Percentiles rank a stretch among this genome's conserved stretches.
Evolutionary conservation across 2,329 filamentous ascomycete species (phyloP).

Genomic region (Dothideomycetes sp.): DNA sequence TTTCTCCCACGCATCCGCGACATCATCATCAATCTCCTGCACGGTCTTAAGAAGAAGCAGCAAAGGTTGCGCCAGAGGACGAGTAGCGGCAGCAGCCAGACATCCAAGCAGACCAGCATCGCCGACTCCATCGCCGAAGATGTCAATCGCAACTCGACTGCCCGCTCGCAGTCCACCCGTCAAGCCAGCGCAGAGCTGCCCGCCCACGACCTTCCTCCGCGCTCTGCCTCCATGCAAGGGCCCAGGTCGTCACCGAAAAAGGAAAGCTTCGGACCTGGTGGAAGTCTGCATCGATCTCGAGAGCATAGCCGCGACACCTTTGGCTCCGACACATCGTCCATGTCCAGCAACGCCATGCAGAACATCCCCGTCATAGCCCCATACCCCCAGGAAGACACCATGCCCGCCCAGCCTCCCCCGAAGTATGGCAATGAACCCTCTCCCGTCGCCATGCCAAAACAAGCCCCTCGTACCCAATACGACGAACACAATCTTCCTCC

Average conservation of each 20-base stretch:
- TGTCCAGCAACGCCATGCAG: conserved; percentile 69
- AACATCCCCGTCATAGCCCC: conserved; percentile 66
- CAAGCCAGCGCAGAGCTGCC: conserved; percentile 33
- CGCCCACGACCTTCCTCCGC: conserved; percentile 36
- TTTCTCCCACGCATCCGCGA: conserved; percentile 92
- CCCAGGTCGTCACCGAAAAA: conserved; percentile 37
- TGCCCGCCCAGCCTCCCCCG: conserved; percentile 30
- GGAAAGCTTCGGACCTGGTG: conserved; percentile 29
- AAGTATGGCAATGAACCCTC: conserved; percentile 10
- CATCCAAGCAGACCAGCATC: conserved; percentile 34
- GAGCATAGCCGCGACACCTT: conserved; percentile 23
- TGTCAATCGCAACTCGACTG: conserved; percentile 31
- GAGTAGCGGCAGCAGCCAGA: conserved; percentile 21
- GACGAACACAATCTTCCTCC: conserved; percentile 47
- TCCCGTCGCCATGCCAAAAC: conserved; percentile 2
- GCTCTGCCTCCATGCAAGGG: conserved; percentile 36
- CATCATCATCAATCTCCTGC: conserved; percentile 95
- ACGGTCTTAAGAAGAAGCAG: conserved; percentile 94
- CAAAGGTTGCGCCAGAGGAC: conserved; percentile 62
- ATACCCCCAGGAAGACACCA: conserved; percentile 54
- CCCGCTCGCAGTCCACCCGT: conserved; percentile 30
- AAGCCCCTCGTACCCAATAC: conserved; percentile 14
- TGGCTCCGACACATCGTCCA: conserved; percentile 52
- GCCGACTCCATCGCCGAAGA: conserved; percentile 40
- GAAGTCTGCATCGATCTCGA: conserved; percentile 20